A percentile compares a stretch with the other conserved stretches of the same genome.
These are phyloP conservation scores for Fusarium mundagurra DNA, from an alignment of 2,329 filamentous ascomycete genomes.

Conservation along the genomic window DNA sequence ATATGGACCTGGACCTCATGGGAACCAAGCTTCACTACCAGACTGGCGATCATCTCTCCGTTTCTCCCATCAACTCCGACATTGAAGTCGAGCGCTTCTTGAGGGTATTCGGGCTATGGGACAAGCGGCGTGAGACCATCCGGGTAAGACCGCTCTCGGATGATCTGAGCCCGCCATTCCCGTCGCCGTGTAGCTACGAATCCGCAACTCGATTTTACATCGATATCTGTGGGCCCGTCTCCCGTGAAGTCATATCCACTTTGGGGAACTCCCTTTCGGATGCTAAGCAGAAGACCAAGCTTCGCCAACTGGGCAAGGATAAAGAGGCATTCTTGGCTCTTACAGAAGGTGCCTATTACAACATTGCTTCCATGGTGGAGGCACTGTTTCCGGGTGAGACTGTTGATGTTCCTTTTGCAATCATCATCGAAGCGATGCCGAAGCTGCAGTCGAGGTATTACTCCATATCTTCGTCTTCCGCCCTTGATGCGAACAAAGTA, in stretches of 20 bases:
- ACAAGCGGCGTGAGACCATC: not conserved
- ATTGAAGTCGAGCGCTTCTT: not conserved
- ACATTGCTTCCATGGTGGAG: not conserved
- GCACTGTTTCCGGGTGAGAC: not conserved
- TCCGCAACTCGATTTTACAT: not conserved
- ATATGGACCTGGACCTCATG: not conserved
- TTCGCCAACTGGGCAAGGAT: not conserved
- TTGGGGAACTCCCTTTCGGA: not conserved
- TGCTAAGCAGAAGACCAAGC: not conserved
- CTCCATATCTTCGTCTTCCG: not conserved
- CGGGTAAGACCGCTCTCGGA: not conserved
- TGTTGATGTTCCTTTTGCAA: not conserved
- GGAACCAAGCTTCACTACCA: not conserved
- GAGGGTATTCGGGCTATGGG: not conserved
- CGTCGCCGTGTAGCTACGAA: not conserved
- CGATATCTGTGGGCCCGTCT: not conserved
- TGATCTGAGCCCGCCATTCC: rapidly evolving
- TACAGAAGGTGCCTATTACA: rapidly evolving
- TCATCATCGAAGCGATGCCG: not conserved
- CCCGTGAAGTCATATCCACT: not conserved
- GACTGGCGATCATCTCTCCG: not conserved
- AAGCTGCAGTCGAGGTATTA: not conserved
- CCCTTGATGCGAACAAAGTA: rapidly evolving
- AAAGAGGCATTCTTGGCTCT: not conserved
- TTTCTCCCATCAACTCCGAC: rapidly evolving